Evolutionary conservation across 225 moss, liverwort and hornwort species (phyloP).

Genomic region (Rhytidiadelphus loreus): DNA sequence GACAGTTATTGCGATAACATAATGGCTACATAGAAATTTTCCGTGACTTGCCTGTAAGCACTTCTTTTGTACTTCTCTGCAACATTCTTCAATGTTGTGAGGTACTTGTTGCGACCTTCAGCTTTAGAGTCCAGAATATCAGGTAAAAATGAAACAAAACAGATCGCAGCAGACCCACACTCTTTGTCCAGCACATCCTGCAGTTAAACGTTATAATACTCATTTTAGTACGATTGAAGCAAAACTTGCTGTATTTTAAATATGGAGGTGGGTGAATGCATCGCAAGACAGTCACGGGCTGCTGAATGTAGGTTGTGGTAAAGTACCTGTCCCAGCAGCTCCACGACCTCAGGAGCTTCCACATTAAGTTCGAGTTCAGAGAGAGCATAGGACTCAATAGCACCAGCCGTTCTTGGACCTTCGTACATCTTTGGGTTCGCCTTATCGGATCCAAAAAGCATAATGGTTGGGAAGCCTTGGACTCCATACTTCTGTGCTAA

Average conservation of each 20-base stretch:
- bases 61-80: slow-evolving; percentile 83
- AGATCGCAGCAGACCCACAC: slow-evolving; percentile 89
- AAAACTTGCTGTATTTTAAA: not conserved
- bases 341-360: slow-evolving; percentile 71
- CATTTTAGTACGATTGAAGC: not conserved
- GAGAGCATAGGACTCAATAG: slow-evolving; percentile 77
- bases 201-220: not conserved
- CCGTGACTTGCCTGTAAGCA: slow-evolving; percentile 59
- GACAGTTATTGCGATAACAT: not conserved
- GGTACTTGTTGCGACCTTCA: slow-evolving; percentile 84
- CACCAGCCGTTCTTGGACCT: slow-evolving; percentile 69
- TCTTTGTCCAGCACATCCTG: slow-evolving; percentile 74
- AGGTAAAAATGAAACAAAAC: slow-evolving; percentile 91
- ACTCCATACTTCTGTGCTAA: slow-evolving; percentile 64
- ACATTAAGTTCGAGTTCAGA: slow-evolving; percentile 62
- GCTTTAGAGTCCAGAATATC: slow-evolving; percentile 91
- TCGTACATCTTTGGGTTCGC: slow-evolving; percentile 75
- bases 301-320: not conserved
- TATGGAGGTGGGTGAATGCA: not conserved
- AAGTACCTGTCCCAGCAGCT: slow-evolving; percentile 65
- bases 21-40: not conserved
- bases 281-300: not conserved
- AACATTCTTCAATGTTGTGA: slow-evolving; percentile 42
- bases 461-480: slow-evolving; percentile 83
- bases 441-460: slow-evolving; percentile 85